Evolutionary conservation across 2,329 filamentous ascomycete species (phyloP), one percentile per base, ranked within the genome.

Genomic region (Dactylonectria macrodidyma): DNA sequence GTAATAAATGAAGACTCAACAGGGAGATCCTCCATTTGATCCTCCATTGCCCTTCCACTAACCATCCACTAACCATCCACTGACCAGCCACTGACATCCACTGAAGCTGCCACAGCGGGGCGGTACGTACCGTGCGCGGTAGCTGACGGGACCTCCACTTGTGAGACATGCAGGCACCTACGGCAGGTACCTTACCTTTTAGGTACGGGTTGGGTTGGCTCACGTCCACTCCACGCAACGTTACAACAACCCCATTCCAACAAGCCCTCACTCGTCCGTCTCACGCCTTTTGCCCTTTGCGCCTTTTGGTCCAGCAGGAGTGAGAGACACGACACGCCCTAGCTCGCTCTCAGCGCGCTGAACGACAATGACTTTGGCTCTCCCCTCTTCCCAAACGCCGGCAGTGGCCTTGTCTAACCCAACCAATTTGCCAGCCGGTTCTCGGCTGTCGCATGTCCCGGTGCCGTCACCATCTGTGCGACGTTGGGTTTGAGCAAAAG

Each of bases 391-490:
- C 30, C 59, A 57, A 51, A 41, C 66, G 59, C 56, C 59, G 55
- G 52, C 52, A 50, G 61, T 61, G 61, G 56, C 67, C 55, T 52
- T 66, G 62, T 63, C 62, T 64, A 60, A 62, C 65, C 61, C 64
- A 62, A 51, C 47, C 36, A 62, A 46, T 58, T 51, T 33, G 16
- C 34, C 34, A 26, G n/a, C 55, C 51, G 24, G 44, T 24, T 58
- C 22, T 36, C 46, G 46, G 56, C 69, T 73, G 69, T 70, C 69
- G 67, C 69, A 66, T 70, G 69, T 70, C 69, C 63, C 71, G 69
- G 33, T 65, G 64, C 71, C 72, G 58, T 50, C 50, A 56, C 59
- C 50, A 56, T 56, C 66, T 71, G 70, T 75, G 72, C 71, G 72
- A 74, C 72, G 72, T 74, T 75, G 72, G 62, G 59, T 74, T 55